A percentile compares a stretch with the other conserved stretches of the same genome.
These are phyloP conservation scores for Heritiera littoralis DNA, from an alignment of 345 rosid genomes.

Conservation along the genomic window DNA sequence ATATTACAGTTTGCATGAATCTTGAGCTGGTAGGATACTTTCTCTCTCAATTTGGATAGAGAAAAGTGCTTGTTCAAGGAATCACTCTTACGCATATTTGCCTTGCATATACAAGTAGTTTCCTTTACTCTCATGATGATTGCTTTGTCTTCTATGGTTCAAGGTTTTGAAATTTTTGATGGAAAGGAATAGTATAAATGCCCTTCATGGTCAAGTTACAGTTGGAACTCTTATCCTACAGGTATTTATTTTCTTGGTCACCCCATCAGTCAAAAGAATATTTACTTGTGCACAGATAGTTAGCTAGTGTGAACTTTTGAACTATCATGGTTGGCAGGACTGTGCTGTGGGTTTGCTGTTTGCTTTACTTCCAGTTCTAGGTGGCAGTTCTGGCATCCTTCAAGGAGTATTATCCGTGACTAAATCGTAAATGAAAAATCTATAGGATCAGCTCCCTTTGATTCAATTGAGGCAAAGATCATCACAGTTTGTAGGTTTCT, in stretches of 20 bases:
- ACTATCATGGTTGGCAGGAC: constrained; percentile 47
- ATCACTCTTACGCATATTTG: constrained; percentile 1
- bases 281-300: constrained; percentile 7
- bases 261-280: constrained; percentile 10
- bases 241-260: constrained; percentile 43
- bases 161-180: constrained; percentile 90
- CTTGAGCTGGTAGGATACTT: not conserved
- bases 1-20: not conserved
- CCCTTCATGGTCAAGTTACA: constrained; percentile 88
- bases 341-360: constrained; percentile 94
- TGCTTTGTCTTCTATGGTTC: not conserved
- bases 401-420: constrained; percentile 80
- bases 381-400: constrained; percentile 77
- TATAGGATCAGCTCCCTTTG: not conserved
- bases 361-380: constrained; percentile 91
- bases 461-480: not conserved
- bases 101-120: not conserved
- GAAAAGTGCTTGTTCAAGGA: not conserved
- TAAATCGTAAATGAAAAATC: constrained; percentile 64
- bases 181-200: constrained; percentile 72
- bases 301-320: constrained; percentile 17
- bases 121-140: not conserved
- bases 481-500: constrained; percentile 6
- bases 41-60: not conserved
- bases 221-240: constrained; percentile 87